Conservation (phyloP, 345 rosid genomes). For the Angophora floribunda region DNA sequence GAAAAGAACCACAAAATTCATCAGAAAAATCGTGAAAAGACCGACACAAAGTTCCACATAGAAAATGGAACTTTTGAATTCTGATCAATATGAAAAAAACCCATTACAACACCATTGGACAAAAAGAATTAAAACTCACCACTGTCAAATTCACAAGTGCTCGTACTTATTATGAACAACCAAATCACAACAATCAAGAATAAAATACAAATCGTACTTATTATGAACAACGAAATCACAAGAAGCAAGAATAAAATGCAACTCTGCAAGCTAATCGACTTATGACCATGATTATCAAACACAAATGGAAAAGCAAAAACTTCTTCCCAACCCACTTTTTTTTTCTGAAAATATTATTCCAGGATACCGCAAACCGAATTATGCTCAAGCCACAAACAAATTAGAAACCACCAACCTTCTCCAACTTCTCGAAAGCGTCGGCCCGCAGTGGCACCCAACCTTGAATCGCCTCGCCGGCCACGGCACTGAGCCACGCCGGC, state of each 20-base stretch:
- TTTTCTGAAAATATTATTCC: background rate
- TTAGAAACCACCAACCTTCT: slow-evolving; percentile 48
- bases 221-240: background rate
- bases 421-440: slow-evolving; percentile 80
- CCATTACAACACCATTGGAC: background rate
- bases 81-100: background rate
- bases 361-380: background rate
- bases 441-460: slow-evolving; percentile 93
- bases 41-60: background rate
- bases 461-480: slow-evolving; percentile 90
- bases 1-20: background rate
- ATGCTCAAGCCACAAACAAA: background rate
- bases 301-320: background rate
- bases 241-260: background rate
- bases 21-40: background rate
- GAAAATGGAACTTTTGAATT: background rate
- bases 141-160: background rate
- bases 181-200: background rate
- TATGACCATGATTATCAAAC: background rate
- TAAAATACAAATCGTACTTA: background rate
- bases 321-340: background rate
- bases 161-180: background rate
- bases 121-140: background rate
- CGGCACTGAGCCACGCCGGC: slow-evolving; percentile 98
- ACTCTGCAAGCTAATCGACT: background rate